A percentile compares a stretch with the other conserved stretches of the same genome.
phyloP scores from a whole-genome alignment of 305 asterid genomes.

The Rubia tinctorum region DNA sequence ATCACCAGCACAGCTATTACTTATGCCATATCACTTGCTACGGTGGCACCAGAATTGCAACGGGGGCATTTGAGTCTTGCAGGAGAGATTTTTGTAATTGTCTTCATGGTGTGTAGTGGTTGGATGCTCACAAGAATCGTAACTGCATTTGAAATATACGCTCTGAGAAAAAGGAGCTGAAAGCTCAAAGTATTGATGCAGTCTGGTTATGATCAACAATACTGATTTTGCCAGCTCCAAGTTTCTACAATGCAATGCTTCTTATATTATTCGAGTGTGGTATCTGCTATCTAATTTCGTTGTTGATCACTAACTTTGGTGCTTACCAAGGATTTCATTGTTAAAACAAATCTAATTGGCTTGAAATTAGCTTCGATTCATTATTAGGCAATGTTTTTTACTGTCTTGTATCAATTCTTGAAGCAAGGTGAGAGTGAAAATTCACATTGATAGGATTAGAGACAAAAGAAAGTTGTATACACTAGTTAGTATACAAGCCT shows the following conservation, averaged over 20 bases:
- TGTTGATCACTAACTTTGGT: neutral
- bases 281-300: too few relatives aligned
- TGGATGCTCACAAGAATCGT: constrained; percentile 24
- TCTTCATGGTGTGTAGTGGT: constrained; percentile 30
- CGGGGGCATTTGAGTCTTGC: constrained; percentile 21
- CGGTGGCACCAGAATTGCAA: constrained; percentile 27
- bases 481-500: too few relatives aligned
- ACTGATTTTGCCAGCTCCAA: neutral
- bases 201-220: neutral
- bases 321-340: neutral
- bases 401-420: too few relatives aligned
- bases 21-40: constrained; percentile 34
- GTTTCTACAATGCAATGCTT: neutral
- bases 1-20: constrained; percentile 39
- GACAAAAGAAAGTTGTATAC: too few relatives aligned
- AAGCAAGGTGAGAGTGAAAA: too few relatives aligned
- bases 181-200: neutral
- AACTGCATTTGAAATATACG: neutral
- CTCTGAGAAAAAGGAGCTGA: neutral
- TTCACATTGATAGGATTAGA: too few relatives aligned
- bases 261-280: neutral
- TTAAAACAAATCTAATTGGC: too few relatives aligned
- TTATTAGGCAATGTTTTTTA: neutral
- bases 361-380: neutral
- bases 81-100: constrained; percentile 17